Evolutionary conservation across 192 early-diverging fungal species (phyloP).

Genomic region (Gigaspora rosea): DNA sequence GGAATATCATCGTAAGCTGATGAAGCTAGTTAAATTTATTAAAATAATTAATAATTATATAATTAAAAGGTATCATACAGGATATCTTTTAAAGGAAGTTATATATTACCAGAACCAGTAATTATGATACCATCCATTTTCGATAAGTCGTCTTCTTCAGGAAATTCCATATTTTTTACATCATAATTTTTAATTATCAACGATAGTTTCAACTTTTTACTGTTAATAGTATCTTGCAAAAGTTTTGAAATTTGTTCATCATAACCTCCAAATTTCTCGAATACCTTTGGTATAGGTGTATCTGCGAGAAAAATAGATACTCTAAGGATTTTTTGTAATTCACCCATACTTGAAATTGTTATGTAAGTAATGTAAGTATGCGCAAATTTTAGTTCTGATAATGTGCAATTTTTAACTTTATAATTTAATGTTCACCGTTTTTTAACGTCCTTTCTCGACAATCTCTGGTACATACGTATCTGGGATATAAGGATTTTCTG

Average conservation of each 20-base stretch:
- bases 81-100: neutral
- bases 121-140: conserved; percentile 57
- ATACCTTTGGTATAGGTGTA: neutral
- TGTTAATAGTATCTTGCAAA: conserved; percentile 10
- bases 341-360: too few relatives aligned
- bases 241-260: conserved; percentile 4
- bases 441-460: too few relatives aligned
- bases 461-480: too few relatives aligned
- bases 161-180: conserved; percentile 19
- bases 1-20: conserved; percentile 64
- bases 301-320: conserved; percentile 9
- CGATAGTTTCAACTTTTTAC: neutral
- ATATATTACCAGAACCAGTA: conserved; percentile 51
- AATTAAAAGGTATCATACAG: neutral
- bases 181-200: conserved; percentile 5
- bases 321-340: conserved; percentile 8
- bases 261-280: conserved; percentile 14
- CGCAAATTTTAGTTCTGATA: too few relatives aligned
- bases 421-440: too few relatives aligned
- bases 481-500: too few relatives aligned
- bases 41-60: neutral
- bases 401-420: too few relatives aligned
- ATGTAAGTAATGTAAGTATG: too few relatives aligned
- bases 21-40: conserved; percentile 37
- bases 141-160: conserved; percentile 26